Conservation (phyloP, 164 flowering plant species). For the Macadamia tetraphylla region DNA sequence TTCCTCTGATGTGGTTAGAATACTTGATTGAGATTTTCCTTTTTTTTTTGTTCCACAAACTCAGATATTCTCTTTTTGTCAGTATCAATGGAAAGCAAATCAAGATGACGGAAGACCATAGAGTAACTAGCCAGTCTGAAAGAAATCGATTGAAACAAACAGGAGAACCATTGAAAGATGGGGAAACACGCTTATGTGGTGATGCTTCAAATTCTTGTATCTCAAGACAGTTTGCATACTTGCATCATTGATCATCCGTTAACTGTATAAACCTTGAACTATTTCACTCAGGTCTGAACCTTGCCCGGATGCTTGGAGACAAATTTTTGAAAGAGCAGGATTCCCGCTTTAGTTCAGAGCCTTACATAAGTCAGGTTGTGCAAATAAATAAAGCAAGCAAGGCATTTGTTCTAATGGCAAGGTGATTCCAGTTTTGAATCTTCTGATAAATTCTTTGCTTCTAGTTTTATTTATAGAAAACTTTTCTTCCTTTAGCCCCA, state of each 20-base stretch:
- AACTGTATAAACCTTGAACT: background rate
- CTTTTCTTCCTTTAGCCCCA: background rate
- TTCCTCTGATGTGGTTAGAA: background rate
- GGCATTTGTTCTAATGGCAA: conserved; percentile 85
- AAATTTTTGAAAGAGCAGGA: conserved; percentile 92
- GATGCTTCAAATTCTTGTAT: conserved; percentile 7
- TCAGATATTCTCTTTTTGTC: conserved; percentile 8
- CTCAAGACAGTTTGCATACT: background rate
- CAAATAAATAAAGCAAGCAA: conserved; percentile 48
- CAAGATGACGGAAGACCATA: conserved; percentile 89
- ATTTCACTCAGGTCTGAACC: conserved; percentile 62
- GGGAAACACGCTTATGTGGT: conserved; percentile 90
- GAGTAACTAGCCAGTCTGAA: conserved; percentile 68
- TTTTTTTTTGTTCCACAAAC: background rate
- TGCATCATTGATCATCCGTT: conserved; percentile 1
- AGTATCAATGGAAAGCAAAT: conserved; percentile 69
- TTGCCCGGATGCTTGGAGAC: conserved; percentile 97
- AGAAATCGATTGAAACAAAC: conserved; percentile 51
- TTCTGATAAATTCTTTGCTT: no score
- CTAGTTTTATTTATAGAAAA: no score
- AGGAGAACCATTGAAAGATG: conserved; percentile 78
- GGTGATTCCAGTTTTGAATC: conserved; percentile 32
- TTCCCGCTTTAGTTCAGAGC: conserved; percentile 80
- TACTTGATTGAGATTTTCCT: background rate
- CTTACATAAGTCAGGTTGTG: conserved; percentile 72